These are phyloP conservation scores for Cutaneotrichosporon sp. DNA, from an alignment of 1,284 basidiomycete genomes.

Conservation along the genomic window DNA sequence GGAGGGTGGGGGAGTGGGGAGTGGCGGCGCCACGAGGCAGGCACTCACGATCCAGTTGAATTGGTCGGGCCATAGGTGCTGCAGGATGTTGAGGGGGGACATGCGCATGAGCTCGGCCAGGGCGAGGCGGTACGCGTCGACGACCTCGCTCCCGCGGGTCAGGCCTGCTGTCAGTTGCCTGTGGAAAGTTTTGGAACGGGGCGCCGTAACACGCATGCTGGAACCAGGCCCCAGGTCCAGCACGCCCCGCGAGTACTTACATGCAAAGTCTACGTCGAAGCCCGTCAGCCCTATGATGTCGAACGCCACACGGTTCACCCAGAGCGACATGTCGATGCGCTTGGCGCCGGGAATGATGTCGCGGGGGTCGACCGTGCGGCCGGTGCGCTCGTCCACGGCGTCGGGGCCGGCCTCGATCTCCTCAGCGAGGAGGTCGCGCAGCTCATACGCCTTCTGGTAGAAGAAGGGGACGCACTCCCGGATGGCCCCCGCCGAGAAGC, in stretches of 20 bases:
- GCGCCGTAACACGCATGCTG: too few relatives aligned
- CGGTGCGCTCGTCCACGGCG: neutral
- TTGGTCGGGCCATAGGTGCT: conserved; percentile 61
- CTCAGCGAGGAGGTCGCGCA: conserved; percentile 36
- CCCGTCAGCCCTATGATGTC: conserved; percentile 69
- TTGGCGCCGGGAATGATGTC: conserved; percentile 17
- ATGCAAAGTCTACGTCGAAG: conserved; percentile 62
- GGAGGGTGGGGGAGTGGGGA: neutral
- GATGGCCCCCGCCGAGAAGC: conserved; percentile 46
- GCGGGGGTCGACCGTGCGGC: conserved; percentile 10
- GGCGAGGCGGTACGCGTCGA: conserved; percentile 40
- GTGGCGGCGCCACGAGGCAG: too few relatives aligned
- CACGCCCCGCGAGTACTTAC: conserved; percentile 1
- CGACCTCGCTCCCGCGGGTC: conserved; percentile 30
- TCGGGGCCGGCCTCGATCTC: conserved; percentile 10
- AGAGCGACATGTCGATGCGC: conserved; percentile 18
- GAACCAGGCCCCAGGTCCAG: neutral
- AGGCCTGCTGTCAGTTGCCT: neutral
- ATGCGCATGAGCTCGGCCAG: conserved; percentile 45
- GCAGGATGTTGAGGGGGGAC: conserved; percentile 60
- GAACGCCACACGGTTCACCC: conserved; percentile 59
- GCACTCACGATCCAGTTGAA: neutral
- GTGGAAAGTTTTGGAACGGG: too few relatives aligned
- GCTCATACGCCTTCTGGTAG: conserved; percentile 62
- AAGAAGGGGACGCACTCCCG: conserved; percentile 59